Conservation (phyloP, 2,329 filamentous ascomycete species). For the Trichoderma breve region DNA sequence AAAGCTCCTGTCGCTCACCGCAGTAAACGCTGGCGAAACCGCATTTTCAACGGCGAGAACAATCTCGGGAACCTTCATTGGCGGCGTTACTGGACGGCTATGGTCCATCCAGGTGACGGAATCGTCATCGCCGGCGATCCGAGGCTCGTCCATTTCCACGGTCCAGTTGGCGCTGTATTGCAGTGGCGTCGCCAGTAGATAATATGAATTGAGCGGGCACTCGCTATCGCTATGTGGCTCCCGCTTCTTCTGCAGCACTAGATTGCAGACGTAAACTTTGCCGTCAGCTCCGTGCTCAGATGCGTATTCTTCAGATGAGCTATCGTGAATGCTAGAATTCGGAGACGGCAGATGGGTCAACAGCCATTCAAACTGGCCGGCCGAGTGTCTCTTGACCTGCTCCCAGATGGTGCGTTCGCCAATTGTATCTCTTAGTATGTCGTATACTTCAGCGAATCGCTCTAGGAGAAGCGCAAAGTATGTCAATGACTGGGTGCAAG, state of each 20-base stretch:
- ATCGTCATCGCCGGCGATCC: constrained; percentile 20
- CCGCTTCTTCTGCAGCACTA: constrained; percentile 41
- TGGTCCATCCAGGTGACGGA: constrained; percentile 29
- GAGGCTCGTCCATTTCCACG: constrained; percentile 23
- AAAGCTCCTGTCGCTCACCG: constrained; percentile 35
- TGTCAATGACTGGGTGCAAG: constrained; percentile 7
- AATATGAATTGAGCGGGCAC: constrained; percentile 40
- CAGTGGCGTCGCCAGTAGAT: constrained; percentile 48
- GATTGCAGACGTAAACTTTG: constrained; percentile 52
- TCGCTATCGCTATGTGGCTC: constrained; percentile 20
- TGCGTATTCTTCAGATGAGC: constrained; percentile 1
- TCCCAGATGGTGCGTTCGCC: constrained; percentile 30
- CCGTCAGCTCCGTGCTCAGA: constrained; percentile 23
- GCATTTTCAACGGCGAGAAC: constrained; percentile 33
- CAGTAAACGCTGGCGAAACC: constrained; percentile 35
- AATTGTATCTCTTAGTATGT: constrained; percentile 24
- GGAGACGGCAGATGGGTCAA: constrained; percentile 39
- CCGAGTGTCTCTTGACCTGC: constrained; percentile 43
- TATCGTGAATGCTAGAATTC: constrained; percentile 25
- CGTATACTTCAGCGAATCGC: background rate
- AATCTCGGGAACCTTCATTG: constrained; percentile 32
- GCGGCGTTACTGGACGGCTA: constrained; percentile 26
- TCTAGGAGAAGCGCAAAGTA: constrained; percentile 6
- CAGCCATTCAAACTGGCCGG: constrained; percentile 52
- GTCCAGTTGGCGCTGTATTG: constrained; percentile 26